Conservation (phyloP, 2,329 filamentous ascomycete genomes). For the Xylaria sp. region DNA sequence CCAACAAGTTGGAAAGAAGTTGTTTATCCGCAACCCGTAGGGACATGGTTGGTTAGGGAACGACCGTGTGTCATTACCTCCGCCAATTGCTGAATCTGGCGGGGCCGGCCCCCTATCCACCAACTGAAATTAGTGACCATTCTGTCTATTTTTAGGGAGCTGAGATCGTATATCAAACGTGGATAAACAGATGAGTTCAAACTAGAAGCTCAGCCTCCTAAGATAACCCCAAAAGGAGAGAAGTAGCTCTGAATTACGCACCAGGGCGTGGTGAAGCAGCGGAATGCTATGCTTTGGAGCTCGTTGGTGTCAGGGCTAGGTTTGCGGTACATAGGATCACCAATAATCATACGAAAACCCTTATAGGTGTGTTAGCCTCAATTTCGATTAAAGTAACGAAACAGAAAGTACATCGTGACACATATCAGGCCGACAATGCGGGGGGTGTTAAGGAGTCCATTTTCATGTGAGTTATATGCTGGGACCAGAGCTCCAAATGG, state of each 20-base stretch:
- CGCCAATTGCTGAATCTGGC: slow-evolving; percentile 3
- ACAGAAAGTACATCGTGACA: background rate
- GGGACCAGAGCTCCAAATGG: background rate
- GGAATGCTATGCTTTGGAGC: background rate
- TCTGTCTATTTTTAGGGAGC: background rate
- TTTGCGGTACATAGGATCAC: background rate
- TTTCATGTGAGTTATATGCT: background rate
- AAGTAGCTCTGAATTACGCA: background rate
- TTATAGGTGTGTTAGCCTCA: background rate
- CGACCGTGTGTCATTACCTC: slow-evolving; percentile 8
- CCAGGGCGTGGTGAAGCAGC: background rate
- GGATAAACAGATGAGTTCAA: background rate
- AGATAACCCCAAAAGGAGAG: background rate
- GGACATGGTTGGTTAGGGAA: slow-evolving; percentile 14
- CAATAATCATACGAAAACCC: background rate
- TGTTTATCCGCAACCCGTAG: slow-evolving; percentile 6
- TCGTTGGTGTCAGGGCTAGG: background rate
- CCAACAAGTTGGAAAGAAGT: slow-evolving; percentile 11
- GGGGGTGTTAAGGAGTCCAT: background rate
- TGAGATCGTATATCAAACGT: background rate
- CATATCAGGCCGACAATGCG: background rate
- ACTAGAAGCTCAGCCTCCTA: background rate
- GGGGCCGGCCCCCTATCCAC: background rate
- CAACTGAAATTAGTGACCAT: background rate
- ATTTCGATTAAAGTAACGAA: background rate